phyloP scores from a whole-genome alignment of 225 moss, liverwort and hornwort species.

The Climacium dendroides region DNA sequence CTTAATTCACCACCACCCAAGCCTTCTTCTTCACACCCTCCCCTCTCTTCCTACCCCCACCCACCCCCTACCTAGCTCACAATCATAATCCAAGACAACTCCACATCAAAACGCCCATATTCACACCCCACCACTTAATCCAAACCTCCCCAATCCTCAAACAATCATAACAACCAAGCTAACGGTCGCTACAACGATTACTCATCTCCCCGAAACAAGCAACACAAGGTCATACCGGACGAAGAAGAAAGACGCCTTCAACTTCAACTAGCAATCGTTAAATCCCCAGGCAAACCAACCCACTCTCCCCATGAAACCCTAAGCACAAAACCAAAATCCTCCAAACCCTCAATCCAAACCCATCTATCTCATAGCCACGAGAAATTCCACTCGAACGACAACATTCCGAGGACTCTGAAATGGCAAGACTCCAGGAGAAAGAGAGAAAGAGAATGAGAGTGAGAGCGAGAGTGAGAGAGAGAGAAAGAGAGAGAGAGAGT shows the following conservation, averaged over 20 bases:
- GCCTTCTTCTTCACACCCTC: background rate
- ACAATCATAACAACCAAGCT: background rate
- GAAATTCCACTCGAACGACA: background rate
- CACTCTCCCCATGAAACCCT: background rate
- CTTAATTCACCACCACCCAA: background rate
- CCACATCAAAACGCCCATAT: background rate
- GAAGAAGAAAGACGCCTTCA: background rate
- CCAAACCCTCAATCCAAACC: background rate
- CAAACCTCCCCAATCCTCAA: background rate
- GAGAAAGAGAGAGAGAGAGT: too few species aligned
- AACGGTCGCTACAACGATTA: background rate
- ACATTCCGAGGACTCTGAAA: background rate
- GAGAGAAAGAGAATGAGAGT: background rate
- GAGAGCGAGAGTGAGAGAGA: background rate
- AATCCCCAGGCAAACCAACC: background rate
- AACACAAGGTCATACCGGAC: background rate
- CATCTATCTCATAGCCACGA: background rate
- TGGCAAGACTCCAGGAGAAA: background rate
- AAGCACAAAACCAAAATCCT: background rate
- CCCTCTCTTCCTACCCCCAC: background rate
- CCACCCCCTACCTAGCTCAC: background rate
- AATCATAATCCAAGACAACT: background rate
- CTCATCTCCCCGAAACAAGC: background rate
- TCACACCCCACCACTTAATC: background rate
- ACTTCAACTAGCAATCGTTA: background rate